Percentiles rank a stretch among this genome's conserved stretches.
phyloP scores from a whole-genome alignment of 805 yeast species.

The Myxozyma neglecta region DNA sequence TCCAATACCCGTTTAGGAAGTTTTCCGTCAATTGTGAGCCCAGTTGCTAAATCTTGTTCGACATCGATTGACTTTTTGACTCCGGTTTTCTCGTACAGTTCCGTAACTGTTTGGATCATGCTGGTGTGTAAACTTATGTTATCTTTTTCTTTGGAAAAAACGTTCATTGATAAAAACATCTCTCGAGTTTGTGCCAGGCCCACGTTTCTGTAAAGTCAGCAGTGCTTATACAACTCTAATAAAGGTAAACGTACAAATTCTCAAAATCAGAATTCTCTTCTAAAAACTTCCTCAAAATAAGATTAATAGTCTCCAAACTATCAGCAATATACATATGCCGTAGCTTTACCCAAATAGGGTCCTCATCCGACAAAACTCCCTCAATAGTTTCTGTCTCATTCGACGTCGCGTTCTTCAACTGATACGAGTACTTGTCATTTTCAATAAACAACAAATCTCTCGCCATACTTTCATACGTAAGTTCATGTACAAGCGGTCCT shows the following conservation, averaged over 20 bases:
- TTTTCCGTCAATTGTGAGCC: slow-evolving; percentile 67
- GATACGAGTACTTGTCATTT: slow-evolving; percentile 53
- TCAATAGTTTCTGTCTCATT: slow-evolving; percentile 29
- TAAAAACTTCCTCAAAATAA: slow-evolving; percentile 62
- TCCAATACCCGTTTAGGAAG: slow-evolving; percentile 58
- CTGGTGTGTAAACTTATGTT: slow-evolving; percentile 19
- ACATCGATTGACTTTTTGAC: slow-evolving; percentile 75
- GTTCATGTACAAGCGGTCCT: slow-evolving; percentile 85
- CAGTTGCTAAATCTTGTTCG: slow-evolving; percentile 80
- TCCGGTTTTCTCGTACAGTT: slow-evolving; percentile 10
- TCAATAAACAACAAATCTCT: slow-evolving; percentile 62
- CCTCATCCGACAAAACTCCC: slow-evolving; percentile 58
- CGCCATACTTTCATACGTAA: slow-evolving; percentile 88
- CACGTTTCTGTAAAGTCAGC: not conserved
- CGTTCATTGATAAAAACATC: slow-evolving; percentile 49
- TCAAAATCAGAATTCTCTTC: slow-evolving; percentile 71
- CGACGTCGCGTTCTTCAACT: slow-evolving; percentile 40
- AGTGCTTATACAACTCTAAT: not conserved
- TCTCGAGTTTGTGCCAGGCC: slow-evolving; percentile 47
- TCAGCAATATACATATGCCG: slow-evolving; percentile 76
- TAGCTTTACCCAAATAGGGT: slow-evolving; percentile 68
- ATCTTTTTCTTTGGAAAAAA: slow-evolving; percentile 53
- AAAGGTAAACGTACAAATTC: slow-evolving; percentile 14
- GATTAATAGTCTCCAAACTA: slow-evolving; percentile 61
- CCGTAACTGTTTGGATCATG: slow-evolving; percentile 23